Conservation (phyloP, 164 flowering plant genomes). For the Dillenia turbinata region DNA sequence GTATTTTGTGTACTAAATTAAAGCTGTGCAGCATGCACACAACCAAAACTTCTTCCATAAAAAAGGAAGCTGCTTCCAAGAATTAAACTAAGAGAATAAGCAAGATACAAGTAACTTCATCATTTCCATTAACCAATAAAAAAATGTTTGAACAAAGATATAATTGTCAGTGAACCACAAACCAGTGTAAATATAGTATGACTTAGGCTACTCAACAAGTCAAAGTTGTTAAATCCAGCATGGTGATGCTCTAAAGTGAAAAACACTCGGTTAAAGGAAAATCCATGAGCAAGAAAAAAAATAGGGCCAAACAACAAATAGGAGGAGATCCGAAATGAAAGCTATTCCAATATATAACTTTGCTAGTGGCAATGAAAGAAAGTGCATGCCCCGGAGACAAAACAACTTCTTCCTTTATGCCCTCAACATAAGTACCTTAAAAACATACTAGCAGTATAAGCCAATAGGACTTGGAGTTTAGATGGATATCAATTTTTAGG, state of each 20-base stretch:
- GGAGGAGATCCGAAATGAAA: not conserved
- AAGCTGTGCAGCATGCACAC: too few relatives aligned
- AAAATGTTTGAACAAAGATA: too few relatives aligned
- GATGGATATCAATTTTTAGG: too few relatives aligned
- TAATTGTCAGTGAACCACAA: constrained; percentile 7
- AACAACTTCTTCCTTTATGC: constrained; percentile 98
- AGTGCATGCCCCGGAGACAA: constrained; percentile 98
- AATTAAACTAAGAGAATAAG: too few relatives aligned
- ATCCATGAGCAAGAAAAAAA: constrained; percentile 7
- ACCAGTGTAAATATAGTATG: constrained; percentile 97
- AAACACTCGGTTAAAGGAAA: constrained; percentile 1
- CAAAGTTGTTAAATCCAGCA: constrained; percentile 94
- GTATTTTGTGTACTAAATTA: too few relatives aligned
- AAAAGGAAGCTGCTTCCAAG: too few relatives aligned
- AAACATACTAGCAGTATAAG: not conserved
- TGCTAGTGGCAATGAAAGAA: constrained; percentile 96
- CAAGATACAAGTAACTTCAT: too few relatives aligned
- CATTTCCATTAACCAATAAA: too few relatives aligned
- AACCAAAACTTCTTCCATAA: too few relatives aligned
- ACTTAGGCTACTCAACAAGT: constrained; percentile 90
- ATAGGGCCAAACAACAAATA: not conserved
- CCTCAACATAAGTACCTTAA: constrained; percentile 99
- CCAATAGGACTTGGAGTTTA: too few relatives aligned
- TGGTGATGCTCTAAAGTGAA: constrained; percentile 86
- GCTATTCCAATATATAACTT: constrained; percentile 45